Evolutionary conservation across 306 rosid genomes (phyloP).

Genomic region (Quercus dentata): DNA sequence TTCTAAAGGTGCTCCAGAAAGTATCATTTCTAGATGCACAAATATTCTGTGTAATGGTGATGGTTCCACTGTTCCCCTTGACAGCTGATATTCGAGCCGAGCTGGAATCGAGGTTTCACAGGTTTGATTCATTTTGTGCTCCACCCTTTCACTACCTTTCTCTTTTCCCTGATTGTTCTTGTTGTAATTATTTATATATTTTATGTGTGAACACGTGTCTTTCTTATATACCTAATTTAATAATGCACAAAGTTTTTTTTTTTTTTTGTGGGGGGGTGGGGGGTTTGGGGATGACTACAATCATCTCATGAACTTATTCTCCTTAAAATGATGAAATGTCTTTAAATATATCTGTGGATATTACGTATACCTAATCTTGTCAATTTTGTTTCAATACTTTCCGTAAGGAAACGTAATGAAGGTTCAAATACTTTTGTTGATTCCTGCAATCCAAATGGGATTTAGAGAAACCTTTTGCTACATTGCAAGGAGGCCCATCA

Average conservation of each 20-base stretch:
- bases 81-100: conserved; percentile 69
- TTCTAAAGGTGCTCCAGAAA: conserved; percentile 98
- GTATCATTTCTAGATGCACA: conserved; percentile 79
- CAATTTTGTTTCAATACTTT: neutral
- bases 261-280: no score
- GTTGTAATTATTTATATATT: neutral
- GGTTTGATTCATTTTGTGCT: conserved; percentile 43
- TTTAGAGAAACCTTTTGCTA: no score
- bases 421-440: neutral
- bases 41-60: conserved; percentile 72
- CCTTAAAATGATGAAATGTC: neutral
- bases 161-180: neutral
- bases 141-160: neutral
- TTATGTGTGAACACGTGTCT: neutral
- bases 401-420: neutral
- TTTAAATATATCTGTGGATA: neutral
- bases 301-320: neutral
- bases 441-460: neutral
- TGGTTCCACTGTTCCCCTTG: conserved; percentile 71
- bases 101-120: conserved; percentile 67
- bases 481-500: no score
- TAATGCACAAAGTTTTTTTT: neutral
- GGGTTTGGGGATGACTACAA: no score
- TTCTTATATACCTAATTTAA: neutral
- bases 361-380: neutral